Conservation (phyloP, 2,329 filamentous ascomycete species). For the Exophiala viscosa region DNA sequence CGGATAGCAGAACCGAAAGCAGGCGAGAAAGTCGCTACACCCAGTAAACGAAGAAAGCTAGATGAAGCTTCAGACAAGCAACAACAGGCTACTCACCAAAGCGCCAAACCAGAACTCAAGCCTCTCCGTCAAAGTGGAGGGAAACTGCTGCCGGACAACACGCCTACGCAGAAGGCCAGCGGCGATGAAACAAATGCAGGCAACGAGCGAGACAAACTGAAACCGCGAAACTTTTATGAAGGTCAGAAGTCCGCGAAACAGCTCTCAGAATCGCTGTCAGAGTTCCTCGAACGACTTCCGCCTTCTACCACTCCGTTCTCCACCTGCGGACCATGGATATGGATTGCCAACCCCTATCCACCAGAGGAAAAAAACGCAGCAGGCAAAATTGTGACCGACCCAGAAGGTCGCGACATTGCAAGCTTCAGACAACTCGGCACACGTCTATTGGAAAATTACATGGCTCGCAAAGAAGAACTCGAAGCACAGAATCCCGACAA, state of each 20-base stretch:
- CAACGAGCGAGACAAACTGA: not conserved
- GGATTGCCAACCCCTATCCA: constrained; percentile 61
- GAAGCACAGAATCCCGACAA: constrained; percentile 35
- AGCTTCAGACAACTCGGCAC: constrained; percentile 53
- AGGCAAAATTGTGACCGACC: constrained; percentile 36
- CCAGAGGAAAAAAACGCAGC: not conserved
- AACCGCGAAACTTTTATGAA: constrained; percentile 58
- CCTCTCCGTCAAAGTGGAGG: not conserved
- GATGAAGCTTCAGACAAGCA: too few species aligned
- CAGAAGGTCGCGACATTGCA: constrained; percentile 41
- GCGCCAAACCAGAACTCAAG: not conserved
- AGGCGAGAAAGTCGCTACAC: not conserved
- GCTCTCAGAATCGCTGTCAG: constrained; percentile 58
- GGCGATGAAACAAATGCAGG: not conserved
- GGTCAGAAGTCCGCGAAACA: constrained; percentile 56
- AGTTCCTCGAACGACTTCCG: constrained; percentile 66
- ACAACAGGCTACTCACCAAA: too few species aligned
- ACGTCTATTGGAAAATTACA: constrained; percentile 52
- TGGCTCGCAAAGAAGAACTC: constrained; percentile 44
- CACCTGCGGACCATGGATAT: constrained; percentile 63
- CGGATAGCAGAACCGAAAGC: constrained; percentile 1
- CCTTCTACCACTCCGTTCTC: constrained; percentile 57
- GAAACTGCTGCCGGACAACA: not conserved
- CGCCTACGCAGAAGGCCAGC: too few species aligned
- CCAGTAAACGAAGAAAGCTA: not conserved